Base-by-base conservation (phyloP, 306 rosid genomes). In the Hippophae tibetana region DNA sequence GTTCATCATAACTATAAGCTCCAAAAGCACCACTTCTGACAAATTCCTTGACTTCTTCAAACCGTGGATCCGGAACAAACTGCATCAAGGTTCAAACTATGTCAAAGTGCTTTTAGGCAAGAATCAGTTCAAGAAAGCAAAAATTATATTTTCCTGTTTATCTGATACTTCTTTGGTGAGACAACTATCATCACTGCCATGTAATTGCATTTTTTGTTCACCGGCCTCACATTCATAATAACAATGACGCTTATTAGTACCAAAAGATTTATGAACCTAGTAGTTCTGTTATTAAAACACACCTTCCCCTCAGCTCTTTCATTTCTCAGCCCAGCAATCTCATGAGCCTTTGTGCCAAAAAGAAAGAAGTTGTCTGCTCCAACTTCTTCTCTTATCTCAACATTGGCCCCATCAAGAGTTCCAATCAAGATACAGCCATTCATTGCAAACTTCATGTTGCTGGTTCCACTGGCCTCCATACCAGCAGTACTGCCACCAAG, bases 391-490 rank as follows among this genome's bases (percentile, higher is more conserved):
- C 97, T 80, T 67, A 93, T 93, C 77, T 93, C 99, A 57, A 93
- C 99, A 67, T 93, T 93, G 77, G 99, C 99, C 46, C 99, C 99
- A 67, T 93, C 99, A 74, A 93, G 78, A 59, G 97, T 93, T 65
- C 99, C 99, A 74, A 93, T 93, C 68, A 78, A 81, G 65, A 93
- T 46, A 76, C 99, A 93, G 43, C 99, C 99, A 59, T 88, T 93
- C 95, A 93, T 88, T 40, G 95, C 84, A 73, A 93, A 93, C 76
- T 93, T 93, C 99, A 93, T 93, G 84, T 88, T 93, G 80, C 99
- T 88, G 42, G 99, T 93, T 77, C 99, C 99, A 77, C 99, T 88
- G 74, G 99, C 99, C 67, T 93, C 99, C 99, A 93, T 93, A 56
- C 99, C 99, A 51, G 99, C 99, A 67, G 99, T 93, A 75, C 99